phyloP scores from a whole-genome alignment of 2,329 filamentous ascomycete genomes.

The Thielaviopsis euricoi region DNA sequence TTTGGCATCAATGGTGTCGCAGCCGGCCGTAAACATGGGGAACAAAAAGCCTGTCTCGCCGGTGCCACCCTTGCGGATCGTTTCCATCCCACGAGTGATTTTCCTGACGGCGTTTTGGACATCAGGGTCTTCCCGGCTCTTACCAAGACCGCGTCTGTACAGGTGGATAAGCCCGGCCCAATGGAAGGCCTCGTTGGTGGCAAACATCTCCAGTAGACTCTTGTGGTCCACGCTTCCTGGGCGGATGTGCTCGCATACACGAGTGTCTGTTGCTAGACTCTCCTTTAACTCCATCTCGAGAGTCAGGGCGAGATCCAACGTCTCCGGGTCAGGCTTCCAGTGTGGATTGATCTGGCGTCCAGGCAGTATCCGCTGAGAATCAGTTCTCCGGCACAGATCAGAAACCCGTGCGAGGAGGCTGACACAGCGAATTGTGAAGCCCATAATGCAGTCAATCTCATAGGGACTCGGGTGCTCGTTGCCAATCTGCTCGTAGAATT shows the following conservation, averaged over 20 bases:
- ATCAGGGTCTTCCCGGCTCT: conserved; percentile 35
- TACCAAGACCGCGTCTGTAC: conserved; percentile 54
- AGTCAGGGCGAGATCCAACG: conserved; percentile 37
- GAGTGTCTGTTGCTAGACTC: conserved; percentile 28
- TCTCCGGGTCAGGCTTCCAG: conserved; percentile 42
- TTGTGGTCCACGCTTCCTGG: conserved; percentile 32
- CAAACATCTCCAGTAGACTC: conserved; percentile 46
- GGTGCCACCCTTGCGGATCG: conserved; percentile 47
- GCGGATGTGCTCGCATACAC: conserved; percentile 30
- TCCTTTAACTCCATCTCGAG: conserved; percentile 46
- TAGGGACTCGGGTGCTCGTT: conserved; percentile 37
- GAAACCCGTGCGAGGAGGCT: conserved; percentile 48
- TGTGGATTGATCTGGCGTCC: conserved; percentile 20
- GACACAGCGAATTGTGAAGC: conserved; percentile 23
- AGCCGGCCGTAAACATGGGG: conserved; percentile 70
- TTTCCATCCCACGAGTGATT: conserved; percentile 45
- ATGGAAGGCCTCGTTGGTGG: conserved; percentile 65
- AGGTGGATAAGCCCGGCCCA: conserved; percentile 65
- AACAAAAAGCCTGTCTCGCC: conserved; percentile 64
- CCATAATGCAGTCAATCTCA: conserved; percentile 64
- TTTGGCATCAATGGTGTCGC: conserved; percentile 42
- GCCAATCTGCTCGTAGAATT: conserved; percentile 34
- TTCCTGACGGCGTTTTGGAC: conserved; percentile 47
- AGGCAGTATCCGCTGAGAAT: conserved; percentile 43
- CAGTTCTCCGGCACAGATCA: conserved; percentile 52